Evolutionary conservation across 2,329 filamentous ascomycete genomes (phyloP), one percentile per base, ranked within the genome.

Genomic region (Beauveria caledonica): DNA sequence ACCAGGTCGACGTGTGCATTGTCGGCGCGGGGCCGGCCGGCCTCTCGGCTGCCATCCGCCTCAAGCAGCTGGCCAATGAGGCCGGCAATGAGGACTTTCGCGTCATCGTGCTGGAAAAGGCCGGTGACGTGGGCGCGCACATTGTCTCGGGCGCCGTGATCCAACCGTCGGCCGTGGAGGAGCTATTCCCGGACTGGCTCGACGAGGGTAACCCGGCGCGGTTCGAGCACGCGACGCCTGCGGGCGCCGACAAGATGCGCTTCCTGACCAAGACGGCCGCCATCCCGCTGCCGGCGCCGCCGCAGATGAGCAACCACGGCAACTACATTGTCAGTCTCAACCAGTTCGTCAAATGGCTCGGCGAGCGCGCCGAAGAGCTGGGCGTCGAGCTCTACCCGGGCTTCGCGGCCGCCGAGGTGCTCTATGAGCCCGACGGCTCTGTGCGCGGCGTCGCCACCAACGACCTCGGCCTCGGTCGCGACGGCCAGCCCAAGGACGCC

Each of bases 281-380:
- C 0, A 85, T 96, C 61, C 90, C 91, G 6, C 79, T 97, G 58
- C 94, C 93, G 1, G 86, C 87, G 13, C 94, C 94, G 49, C 94
- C 94, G 36, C 94, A 97, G 77, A 99, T 99, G 94, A 86, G 92
- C 78, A 99, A 99, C 73, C 85, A 96, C 69, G 94, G 94, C 66
- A 99, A 99, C 76, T 97, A 95, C 74, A 99, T 99, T 66, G 86
- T 99, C 69, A 96, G 90, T 70, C 77, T 99, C 69, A 97, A 95
- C 74, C 90, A 97, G 74, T 88, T 99, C 70, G 89, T 89, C 61
- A 95, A 93, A 75, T 99, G 94, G 94, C 80, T 99, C 2, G 92
- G 90, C 53, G 94, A 97, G 72, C 85, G 93, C 52, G 94, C 94
- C n/a, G 94, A 99, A 75, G 94, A 97, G 76, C 71, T 95, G 33